phyloP scores from a whole-genome alignment of 75 land plant genomes.

The Pinus albicaulis region DNA sequence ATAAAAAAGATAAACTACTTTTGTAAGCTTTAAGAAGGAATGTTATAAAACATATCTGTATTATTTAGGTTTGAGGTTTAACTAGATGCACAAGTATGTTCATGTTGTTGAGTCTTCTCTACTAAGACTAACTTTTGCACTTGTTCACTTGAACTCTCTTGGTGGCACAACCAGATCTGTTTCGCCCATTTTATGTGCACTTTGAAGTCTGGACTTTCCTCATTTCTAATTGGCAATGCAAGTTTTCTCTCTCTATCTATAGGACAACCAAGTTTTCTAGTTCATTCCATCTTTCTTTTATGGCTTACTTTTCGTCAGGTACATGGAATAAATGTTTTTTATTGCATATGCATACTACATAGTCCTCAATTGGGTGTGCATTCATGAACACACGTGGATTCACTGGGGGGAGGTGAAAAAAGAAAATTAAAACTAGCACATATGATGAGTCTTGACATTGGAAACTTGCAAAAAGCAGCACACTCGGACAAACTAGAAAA shows the following conservation, averaged over 20 bases:
- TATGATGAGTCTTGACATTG: background rate
- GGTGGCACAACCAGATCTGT: background rate
- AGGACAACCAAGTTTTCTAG: background rate
- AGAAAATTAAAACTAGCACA: background rate
- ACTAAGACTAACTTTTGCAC: background rate
- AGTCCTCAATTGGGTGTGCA: background rate
- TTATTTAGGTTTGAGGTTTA: background rate
- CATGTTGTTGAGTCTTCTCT: background rate
- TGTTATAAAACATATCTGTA: background rate
- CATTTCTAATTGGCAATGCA: background rate
- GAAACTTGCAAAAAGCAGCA: background rate
- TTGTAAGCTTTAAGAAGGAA: background rate
- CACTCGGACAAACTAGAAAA: background rate
- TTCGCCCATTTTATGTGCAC: background rate
- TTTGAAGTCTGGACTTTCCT: too few species aligned
- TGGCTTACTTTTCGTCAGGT: background rate
- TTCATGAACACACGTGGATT: background rate
- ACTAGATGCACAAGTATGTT: background rate
- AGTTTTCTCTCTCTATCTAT: background rate
- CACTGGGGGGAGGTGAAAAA: background rate
- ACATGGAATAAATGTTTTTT: background rate
- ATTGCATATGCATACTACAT: slow-evolving; percentile 1
- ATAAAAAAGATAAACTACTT: background rate
- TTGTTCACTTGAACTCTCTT: background rate
- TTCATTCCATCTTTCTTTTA: background rate